These are phyloP conservation scores for Coccomyxa subellipsoidea DNA, from an alignment of 163 green algal genomes.

Conservation along the genomic window DNA sequence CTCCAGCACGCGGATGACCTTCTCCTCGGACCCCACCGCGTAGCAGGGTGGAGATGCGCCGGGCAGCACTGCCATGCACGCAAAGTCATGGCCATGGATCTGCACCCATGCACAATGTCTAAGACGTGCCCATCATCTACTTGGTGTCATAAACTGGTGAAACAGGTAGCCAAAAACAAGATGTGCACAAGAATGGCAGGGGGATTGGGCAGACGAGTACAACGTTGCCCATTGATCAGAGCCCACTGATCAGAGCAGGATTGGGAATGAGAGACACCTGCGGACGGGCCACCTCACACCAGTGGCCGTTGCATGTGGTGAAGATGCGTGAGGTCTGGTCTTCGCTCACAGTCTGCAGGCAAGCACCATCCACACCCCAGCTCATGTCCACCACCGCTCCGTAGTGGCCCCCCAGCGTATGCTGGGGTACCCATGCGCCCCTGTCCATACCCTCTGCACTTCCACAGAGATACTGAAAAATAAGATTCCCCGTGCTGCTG, in stretches of 20 bases:
- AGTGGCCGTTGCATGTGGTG: slow-evolving; percentile 42
- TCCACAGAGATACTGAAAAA: not conserved
- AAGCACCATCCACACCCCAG: slow-evolving; percentile 69
- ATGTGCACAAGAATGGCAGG: too few relatives aligned
- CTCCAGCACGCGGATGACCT: slow-evolving; percentile 91
- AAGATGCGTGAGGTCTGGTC: slow-evolving; percentile 88
- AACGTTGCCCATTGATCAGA: too few relatives aligned
- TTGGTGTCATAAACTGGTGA: too few relatives aligned
- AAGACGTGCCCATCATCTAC: too few relatives aligned
- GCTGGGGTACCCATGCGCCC: slow-evolving; percentile 45
- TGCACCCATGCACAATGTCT: slow-evolving; percentile 28
- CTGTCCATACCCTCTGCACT: not conserved
- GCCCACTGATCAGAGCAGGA: not conserved
- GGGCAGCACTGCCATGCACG: slow-evolving; percentile 62
- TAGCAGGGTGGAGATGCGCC: slow-evolving; percentile 46
- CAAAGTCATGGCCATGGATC: slow-evolving; percentile 96
- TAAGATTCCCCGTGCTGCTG: too few relatives aligned
- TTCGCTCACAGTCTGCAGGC: slow-evolving; percentile 70
- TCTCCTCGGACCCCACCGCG: slow-evolving; percentile 90
- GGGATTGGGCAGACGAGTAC: too few relatives aligned
- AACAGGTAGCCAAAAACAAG: too few relatives aligned
- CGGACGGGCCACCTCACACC: slow-evolving; percentile 85
- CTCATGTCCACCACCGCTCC: slow-evolving; percentile 69
- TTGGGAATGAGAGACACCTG: slow-evolving; percentile 56
- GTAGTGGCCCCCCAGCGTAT: slow-evolving; percentile 67